A percentile compares a stretch with the other conserved stretches of the same genome.
Evolutionary conservation across 768 basidiomycete species (phyloP).

Genomic region (Calocybe indica): DNA sequence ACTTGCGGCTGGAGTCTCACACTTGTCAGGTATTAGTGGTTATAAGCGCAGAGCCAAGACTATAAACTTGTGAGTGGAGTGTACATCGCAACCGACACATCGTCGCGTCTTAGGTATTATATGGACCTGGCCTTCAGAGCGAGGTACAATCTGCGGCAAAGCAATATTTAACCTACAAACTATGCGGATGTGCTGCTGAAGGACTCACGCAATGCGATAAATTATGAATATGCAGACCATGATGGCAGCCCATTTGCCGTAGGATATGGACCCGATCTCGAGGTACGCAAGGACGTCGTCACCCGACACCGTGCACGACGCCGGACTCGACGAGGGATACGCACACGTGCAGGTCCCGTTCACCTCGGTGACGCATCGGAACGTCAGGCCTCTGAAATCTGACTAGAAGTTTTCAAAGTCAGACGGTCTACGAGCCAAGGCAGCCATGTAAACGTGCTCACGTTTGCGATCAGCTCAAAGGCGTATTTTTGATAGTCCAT

Average conservation of each 20-base stretch:
- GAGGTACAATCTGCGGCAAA: no score
- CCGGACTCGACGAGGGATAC: slow-evolving; percentile 40
- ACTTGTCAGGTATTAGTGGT: no score
- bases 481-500: slow-evolving; percentile 49
- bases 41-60: no score
- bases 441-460: slow-evolving; percentile 16
- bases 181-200: background rate
- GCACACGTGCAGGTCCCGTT: slow-evolving; percentile 39
- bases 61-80: no score
- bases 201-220: slow-evolving; percentile 34
- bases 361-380: slow-evolving; percentile 30
- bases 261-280: slow-evolving; percentile 36
- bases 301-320: slow-evolving; percentile 41
- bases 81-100: no score
- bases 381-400: slow-evolving; percentile 40
- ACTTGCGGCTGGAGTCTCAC: no score
- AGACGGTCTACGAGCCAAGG: slow-evolving; percentile 13
- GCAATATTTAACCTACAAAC: no score
- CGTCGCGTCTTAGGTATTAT: no score
- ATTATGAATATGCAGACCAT: slow-evolving; percentile 39
- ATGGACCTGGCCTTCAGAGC: no score
- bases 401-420: slow-evolving; percentile 21
- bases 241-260: slow-evolving; percentile 39
- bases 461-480: slow-evolving; percentile 31
- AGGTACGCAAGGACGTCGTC: slow-evolving; percentile 44